Percentiles rank a stretch among this genome's conserved stretches.
Conservation (phyloP, 2,329 filamentous ascomycete species). For the Rhynchosporium graminicola region DNA sequence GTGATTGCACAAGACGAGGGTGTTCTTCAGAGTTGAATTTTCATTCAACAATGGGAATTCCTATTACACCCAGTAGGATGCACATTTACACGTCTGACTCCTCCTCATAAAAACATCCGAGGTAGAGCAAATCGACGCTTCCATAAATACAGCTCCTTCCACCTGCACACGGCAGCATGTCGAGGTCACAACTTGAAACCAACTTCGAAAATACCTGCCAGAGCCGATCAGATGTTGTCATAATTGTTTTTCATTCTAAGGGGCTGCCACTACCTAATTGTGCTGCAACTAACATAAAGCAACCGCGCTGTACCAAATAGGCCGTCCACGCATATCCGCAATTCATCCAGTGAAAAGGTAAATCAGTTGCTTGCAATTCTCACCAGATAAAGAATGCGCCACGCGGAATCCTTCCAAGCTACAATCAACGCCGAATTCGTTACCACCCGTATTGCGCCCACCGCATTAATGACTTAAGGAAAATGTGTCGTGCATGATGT, state of each 20-base stretch:
- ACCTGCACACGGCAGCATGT: too few relatives aligned
- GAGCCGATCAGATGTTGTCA: background rate
- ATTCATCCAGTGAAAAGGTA: conserved; percentile 7
- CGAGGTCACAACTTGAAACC: too few relatives aligned
- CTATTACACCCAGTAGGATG: too few relatives aligned
- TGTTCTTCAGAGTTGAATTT: too few relatives aligned
- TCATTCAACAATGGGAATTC: too few relatives aligned
- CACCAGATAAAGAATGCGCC: background rate
- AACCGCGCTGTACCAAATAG: conserved; percentile 5
- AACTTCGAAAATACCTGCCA: too few relatives aligned
- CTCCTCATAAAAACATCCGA: too few relatives aligned
- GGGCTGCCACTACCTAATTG: conserved; percentile 2
- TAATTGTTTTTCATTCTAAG: background rate
- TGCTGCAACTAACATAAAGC: background rate
- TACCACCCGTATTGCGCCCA: conserved; percentile 1
- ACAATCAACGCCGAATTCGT: background rate
- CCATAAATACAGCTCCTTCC: too few relatives aligned
- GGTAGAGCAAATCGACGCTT: too few relatives aligned
- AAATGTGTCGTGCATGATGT: background rate
- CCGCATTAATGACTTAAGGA: background rate
- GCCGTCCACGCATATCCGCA: conserved; percentile 3
- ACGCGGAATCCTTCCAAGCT: background rate
- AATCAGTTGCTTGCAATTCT: background rate
- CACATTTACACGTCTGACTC: too few relatives aligned
- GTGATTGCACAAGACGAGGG: too few relatives aligned